Percentiles rank a stretch among this genome's conserved stretches.
phyloP scores from a whole-genome alignment of 1,284 basidiomycete genomes.

The Ceraceosorus guamensis region DNA sequence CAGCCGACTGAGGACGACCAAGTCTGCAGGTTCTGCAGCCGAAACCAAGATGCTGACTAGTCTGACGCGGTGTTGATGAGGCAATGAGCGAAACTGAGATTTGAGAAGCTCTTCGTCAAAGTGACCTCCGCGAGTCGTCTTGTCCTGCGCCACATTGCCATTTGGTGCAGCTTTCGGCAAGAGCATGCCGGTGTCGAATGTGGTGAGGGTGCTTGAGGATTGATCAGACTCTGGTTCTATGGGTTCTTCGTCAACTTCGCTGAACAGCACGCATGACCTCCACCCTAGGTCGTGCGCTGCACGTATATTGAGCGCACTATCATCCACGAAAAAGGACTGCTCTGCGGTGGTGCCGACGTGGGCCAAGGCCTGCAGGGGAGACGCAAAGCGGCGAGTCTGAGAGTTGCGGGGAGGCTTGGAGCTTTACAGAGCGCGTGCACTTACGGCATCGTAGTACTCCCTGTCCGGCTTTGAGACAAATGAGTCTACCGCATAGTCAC shows the following conservation, averaged over 20 bases:
- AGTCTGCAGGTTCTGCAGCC: conserved; percentile 32
- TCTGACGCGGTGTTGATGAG: conserved; percentile 19
- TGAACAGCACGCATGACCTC: conserved; percentile 36
- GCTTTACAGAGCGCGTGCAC: no score
- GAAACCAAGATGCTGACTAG: conserved; percentile 29
- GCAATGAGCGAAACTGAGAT: conserved; percentile 19
- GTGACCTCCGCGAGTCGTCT: no score
- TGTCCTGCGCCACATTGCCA: no score
- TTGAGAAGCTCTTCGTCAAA: conserved; percentile 25
- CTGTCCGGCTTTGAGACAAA: conserved; percentile 76
- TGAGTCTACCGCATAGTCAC: conserved; percentile 63
- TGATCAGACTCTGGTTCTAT: no score
- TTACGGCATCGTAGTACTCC: conserved; percentile 37
- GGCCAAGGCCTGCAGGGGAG: no score
- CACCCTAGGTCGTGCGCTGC: conserved; percentile 41
- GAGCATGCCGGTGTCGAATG: no score
- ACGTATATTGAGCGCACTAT: conserved; percentile 37
- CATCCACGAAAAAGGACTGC: conserved; percentile 43
- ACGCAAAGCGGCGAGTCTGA: no score
- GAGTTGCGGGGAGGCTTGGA: no score
- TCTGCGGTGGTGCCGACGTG: conserved; percentile 18
- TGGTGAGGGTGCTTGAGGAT: no score
- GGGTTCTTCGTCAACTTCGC: conserved; percentile 26
- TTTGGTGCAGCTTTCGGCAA: no score
- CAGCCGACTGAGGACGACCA: conserved; percentile 45